phyloP scores from a whole-genome alignment of 1,284 basidiomycete species.

The Lentinus polychrous region DNA sequence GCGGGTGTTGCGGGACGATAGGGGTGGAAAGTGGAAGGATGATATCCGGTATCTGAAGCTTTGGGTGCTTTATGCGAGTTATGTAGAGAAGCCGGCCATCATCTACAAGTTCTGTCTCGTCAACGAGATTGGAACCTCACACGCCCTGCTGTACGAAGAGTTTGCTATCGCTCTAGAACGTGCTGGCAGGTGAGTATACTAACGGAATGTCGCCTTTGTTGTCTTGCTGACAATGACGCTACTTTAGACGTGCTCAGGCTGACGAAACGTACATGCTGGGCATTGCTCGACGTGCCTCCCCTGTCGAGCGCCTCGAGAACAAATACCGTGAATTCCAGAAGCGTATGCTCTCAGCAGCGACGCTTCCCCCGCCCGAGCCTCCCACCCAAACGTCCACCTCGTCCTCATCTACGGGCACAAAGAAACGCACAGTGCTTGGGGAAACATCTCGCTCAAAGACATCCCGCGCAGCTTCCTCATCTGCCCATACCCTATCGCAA shows the following conservation, averaged over 20 bases:
- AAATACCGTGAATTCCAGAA: slow-evolving; percentile 86
- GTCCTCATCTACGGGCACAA: slow-evolving; percentile 20
- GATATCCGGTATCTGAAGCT: slow-evolving; percentile 87
- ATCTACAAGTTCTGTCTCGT: slow-evolving; percentile 84
- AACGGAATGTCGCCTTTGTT: slow-evolving; percentile 9
- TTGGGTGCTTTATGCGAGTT: slow-evolving; percentile 87
- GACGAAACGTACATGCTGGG: slow-evolving; percentile 86
- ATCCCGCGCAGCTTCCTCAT: slow-evolving; percentile 11
- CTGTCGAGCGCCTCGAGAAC: slow-evolving; percentile 79
- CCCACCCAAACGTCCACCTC: slow-evolving; percentile 11
- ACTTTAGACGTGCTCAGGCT: slow-evolving; percentile 69
- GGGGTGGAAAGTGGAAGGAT: slow-evolving; percentile 54
- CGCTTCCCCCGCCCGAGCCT: slow-evolving; percentile 25
- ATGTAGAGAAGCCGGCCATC: slow-evolving; percentile 66
- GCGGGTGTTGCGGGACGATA: slow-evolving; percentile 62
- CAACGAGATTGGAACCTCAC: slow-evolving; percentile 82
- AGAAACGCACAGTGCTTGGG: slow-evolving; percentile 26
- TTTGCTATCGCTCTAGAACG: slow-evolving; percentile 79
- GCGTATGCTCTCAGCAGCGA: slow-evolving; percentile 56
- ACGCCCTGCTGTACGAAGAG: slow-evolving; percentile 87
- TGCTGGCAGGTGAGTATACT: slow-evolving; percentile 50
- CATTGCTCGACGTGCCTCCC: slow-evolving; percentile 77
- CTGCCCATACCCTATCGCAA: slow-evolving; percentile 3
- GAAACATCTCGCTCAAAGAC: slow-evolving; percentile 18
- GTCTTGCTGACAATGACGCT: neutral